A percentile compares a stretch with the other conserved stretches of the same genome.
Conservation (phyloP, 345 rosid species). For the Hibiscus tridactylites region DNA sequence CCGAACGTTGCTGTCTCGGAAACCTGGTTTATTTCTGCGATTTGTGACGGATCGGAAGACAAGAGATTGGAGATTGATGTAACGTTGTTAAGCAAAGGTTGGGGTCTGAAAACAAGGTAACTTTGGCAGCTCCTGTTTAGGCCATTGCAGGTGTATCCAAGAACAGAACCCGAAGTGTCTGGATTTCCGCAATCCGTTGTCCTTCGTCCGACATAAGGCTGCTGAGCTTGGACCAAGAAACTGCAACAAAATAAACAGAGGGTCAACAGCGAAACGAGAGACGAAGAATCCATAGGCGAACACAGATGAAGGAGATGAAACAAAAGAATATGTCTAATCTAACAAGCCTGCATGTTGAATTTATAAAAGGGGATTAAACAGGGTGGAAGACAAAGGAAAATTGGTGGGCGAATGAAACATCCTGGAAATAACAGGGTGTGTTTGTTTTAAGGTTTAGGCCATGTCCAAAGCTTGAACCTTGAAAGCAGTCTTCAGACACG, state of each 20-base stretch:
- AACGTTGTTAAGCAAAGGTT: constrained; percentile 38
- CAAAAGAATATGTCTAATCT: neutral
- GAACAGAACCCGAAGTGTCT: constrained; percentile 32
- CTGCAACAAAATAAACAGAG: constrained; percentile 16
- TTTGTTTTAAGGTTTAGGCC: neutral
- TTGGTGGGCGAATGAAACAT: neutral
- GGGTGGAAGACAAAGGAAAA: neutral
- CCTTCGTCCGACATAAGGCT: constrained; percentile 46
- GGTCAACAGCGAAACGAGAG: constrained; percentile 4
- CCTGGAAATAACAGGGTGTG: too few relatives aligned
- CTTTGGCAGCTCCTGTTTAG: constrained; percentile 45
- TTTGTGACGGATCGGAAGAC: constrained; percentile 32
- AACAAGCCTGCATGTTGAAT: neutral
- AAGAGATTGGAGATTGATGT: constrained; percentile 49
- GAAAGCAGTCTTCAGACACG: neutral
- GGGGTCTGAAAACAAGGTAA: constrained; percentile 58
- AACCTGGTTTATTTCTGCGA: constrained; percentile 41
- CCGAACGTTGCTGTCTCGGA: constrained; percentile 27
- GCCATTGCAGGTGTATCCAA: constrained; percentile 79
- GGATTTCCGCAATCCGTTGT: constrained; percentile 34
- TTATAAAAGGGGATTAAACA: neutral
- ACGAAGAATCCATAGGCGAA: constrained; percentile 20
- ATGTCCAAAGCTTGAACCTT: neutral
- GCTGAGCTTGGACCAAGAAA: constrained; percentile 44
- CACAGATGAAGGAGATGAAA: neutral